These are phyloP conservation scores for Neocucurbitaria cava DNA, from an alignment of 2,329 filamentous ascomycete genomes.

Conservation along the genomic window DNA sequence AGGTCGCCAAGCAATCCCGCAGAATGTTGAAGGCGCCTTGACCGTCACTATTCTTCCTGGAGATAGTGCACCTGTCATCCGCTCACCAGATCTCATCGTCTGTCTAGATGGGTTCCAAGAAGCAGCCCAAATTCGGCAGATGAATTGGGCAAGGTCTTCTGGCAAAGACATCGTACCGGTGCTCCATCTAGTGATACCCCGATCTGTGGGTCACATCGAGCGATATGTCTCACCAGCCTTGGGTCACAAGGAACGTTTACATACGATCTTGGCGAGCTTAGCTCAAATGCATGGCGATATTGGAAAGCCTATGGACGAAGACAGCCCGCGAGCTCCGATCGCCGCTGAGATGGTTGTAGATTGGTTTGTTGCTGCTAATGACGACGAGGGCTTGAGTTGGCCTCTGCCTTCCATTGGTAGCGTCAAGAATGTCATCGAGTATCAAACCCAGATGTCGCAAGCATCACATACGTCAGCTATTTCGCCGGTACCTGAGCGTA, in stretches of 20 bases:
- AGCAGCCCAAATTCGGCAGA: constrained; percentile 30
- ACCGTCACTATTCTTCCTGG: constrained; percentile 47
- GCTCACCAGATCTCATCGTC: constrained; percentile 49
- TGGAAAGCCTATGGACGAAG: constrained; percentile 42
- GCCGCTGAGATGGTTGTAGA: constrained; percentile 36
- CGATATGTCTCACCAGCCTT: constrained; percentile 41
- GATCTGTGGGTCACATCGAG: constrained; percentile 54
- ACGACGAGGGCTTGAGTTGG: constrained; percentile 25
- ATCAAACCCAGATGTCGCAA: constrained; percentile 34
- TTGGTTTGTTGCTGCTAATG: constrained; percentile 23
- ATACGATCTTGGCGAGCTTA: constrained; percentile 48
- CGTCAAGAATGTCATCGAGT: constrained; percentile 39
- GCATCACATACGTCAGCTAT: constrained; percentile 1
- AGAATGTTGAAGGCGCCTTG: constrained; percentile 20
- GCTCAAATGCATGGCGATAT: constrained; percentile 37
- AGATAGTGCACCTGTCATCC: constrained; percentile 23
- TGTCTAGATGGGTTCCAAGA: constrained; percentile 48
- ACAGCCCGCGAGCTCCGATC: constrained; percentile 29
- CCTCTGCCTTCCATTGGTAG: constrained; percentile 41
- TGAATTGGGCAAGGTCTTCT: constrained; percentile 31
- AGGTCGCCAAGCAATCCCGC: constrained; percentile 11
- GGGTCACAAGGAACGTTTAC: constrained; percentile 31
- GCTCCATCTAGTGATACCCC: constrained; percentile 51
- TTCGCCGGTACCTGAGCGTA: constrained; percentile 25
- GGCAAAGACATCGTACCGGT: constrained; percentile 33